phyloP scores from a whole-genome alignment of 2,329 filamentous ascomycete species.

The Cladosporium sp. region DNA sequence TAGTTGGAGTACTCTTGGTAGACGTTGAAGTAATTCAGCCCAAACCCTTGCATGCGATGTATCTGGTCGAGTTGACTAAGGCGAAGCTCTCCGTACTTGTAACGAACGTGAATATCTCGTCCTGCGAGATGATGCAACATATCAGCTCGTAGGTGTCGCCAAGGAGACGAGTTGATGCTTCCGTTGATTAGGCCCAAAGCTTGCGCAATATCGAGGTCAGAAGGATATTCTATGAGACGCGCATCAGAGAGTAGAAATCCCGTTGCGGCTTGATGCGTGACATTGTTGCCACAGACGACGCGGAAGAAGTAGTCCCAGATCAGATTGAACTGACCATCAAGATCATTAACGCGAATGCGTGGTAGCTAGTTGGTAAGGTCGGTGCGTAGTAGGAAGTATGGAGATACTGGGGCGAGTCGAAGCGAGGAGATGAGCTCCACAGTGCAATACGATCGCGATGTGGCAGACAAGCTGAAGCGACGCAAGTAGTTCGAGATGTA shows the following conservation, averaged over 20 bases:
- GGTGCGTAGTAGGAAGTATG: too few species aligned
- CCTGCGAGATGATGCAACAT: neutral
- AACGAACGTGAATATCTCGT: conserved; percentile 3
- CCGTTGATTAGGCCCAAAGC: neutral
- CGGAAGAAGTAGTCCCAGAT: neutral
- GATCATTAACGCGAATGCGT: too few species aligned
- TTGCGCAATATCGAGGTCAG: neutral
- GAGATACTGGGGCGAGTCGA: too few species aligned
- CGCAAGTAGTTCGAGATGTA: too few species aligned
- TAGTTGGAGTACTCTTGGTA: conserved; percentile 14
- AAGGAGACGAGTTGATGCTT: neutral
- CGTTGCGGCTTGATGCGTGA: neutral
- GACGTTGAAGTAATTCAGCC: conserved; percentile 5
- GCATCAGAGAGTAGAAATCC: neutral
- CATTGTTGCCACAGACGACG: neutral
- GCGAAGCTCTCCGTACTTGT: conserved; percentile 17
- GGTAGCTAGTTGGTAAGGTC: too few species aligned
- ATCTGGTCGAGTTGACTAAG: conserved; percentile 14
- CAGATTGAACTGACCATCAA: too few species aligned
- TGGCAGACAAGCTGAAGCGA: too few species aligned
- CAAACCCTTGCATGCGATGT: conserved; percentile 5
- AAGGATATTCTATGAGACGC: neutral
- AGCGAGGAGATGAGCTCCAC: too few species aligned
- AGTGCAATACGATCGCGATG: too few species aligned
- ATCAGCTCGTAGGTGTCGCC: neutral